phyloP scores from a whole-genome alignment of 2,329 filamentous ascomycete genomes.

The Cytospora piceae region DNA sequence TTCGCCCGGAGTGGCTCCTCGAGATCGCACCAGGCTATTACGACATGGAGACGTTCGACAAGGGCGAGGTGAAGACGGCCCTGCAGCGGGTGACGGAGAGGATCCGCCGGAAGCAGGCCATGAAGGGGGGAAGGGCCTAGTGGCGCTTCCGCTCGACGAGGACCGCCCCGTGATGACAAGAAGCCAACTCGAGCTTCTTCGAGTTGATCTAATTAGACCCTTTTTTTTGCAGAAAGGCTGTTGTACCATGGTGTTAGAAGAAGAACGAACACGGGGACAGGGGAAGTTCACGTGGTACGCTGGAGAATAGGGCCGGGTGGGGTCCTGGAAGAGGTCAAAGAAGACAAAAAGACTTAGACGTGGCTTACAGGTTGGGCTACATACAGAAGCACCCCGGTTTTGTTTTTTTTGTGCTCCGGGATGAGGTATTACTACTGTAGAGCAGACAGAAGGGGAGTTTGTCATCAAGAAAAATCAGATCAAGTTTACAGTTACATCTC shows the following conservation, averaged over 20 bases:
- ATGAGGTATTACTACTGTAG: background rate
- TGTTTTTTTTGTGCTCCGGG: background rate
- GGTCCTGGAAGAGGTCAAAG: background rate
- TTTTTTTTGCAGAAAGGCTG: background rate
- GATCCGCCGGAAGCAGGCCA: constrained; percentile 62
- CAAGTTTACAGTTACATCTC: background rate
- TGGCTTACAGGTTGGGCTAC: background rate
- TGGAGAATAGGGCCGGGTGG: background rate
- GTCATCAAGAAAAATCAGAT: background rate
- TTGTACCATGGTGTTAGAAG: background rate
- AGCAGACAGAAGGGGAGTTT: background rate
- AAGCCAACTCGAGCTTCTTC: background rate
- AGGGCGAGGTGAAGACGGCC: constrained; percentile 81
- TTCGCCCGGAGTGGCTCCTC: constrained; percentile 92
- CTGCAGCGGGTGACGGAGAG: constrained; percentile 62
- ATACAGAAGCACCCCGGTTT: background rate
- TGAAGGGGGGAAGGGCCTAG: constrained; percentile 48
- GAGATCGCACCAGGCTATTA: constrained; percentile 96
- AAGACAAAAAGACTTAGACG: background rate
- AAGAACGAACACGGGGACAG: background rate
- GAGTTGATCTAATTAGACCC: background rate
- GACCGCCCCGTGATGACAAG: background rate
- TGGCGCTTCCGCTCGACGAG: background rate
- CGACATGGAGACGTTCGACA: constrained; percentile 78
- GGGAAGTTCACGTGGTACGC: background rate